phyloP scores from a whole-genome alignment of 1,139 yeast genomes.

The Eremothecium cymbalariae region DNA sequence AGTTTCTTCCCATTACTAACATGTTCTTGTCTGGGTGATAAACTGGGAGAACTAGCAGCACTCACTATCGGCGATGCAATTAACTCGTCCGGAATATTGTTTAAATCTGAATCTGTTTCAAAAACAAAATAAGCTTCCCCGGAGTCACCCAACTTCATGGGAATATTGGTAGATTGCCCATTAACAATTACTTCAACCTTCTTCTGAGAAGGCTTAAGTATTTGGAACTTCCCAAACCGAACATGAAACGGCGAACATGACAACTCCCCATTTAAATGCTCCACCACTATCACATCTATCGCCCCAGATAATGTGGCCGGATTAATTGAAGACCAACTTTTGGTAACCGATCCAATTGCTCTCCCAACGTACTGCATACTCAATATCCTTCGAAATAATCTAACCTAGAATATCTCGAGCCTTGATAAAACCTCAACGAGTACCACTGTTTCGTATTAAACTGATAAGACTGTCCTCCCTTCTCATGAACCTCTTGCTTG shows the following conservation, averaged over 20 bases:
- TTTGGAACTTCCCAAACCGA: constrained; percentile 87
- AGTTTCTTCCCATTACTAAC: constrained; percentile 14
- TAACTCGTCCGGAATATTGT: constrained; percentile 64
- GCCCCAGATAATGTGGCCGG: constrained; percentile 97
- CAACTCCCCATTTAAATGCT: constrained; percentile 73
- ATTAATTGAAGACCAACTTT: constrained; percentile 93
- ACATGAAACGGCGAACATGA: constrained; percentile 96
- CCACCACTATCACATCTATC: constrained; percentile 93
- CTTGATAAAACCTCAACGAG: too few species aligned
- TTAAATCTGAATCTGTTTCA: constrained; percentile 56
- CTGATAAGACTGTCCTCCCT: too few species aligned
- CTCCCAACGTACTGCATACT: constrained; percentile 94
- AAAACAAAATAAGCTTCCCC: constrained; percentile 98
- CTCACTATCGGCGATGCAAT: constrained; percentile 90
- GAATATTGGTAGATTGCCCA: constrained; percentile 70
- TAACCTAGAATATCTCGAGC: too few species aligned
- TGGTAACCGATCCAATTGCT: constrained; percentile 89
- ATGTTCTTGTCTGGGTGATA: constrained; percentile 38
- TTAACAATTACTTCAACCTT: constrained; percentile 84
- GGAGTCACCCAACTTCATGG: constrained; percentile 95
- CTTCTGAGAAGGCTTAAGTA: constrained; percentile 92
- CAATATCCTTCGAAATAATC: too few species aligned
- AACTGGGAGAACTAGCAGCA: constrained; percentile 62
- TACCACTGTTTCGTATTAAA: too few species aligned
- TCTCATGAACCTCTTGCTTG: too few species aligned